These are phyloP conservation scores for Gymnopilus junonius DNA, from an alignment of 768 basidiomycete species.

Conservation along the genomic window DNA sequence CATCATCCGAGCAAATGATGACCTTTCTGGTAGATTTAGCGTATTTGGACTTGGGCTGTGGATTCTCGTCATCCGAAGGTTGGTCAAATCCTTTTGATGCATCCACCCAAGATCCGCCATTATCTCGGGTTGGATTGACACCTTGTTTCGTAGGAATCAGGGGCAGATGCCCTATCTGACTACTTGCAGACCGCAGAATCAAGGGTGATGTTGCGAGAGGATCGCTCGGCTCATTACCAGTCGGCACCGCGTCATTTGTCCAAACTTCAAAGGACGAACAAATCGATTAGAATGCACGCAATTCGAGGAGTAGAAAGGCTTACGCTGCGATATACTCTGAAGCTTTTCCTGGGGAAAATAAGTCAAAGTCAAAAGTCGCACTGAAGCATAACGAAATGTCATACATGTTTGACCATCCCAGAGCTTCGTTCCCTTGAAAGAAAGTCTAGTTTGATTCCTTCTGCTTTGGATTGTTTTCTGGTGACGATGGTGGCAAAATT, in stretches of 20 bases:
- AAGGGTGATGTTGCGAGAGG: background rate
- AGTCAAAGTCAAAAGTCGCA: background rate
- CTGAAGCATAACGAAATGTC: background rate
- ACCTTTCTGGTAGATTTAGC: conserved; percentile 6
- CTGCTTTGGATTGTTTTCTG: conserved; percentile 21
- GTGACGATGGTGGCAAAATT: background rate
- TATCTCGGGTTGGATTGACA: background rate
- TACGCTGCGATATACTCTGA: conserved; percentile 20
- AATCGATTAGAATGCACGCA: background rate
- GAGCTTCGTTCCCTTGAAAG: background rate
- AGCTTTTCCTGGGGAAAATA: conserved; percentile 15
- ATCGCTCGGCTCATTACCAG: too few relatives aligned
- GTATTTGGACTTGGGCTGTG: background rate
- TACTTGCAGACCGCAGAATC: background rate
- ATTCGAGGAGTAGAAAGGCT: background rate
- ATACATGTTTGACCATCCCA: conserved; percentile 11
- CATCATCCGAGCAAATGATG: conserved; percentile 21
- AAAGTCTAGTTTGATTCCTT: conserved; percentile 19
- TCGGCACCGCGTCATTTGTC: background rate
- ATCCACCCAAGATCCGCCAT: background rate
- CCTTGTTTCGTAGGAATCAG: too few relatives aligned
- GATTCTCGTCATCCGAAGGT: conserved; percentile 1
- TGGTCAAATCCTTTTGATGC: background rate
- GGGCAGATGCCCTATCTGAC: background rate
- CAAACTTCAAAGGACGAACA: background rate